Evolutionary conservation across 805 yeast genomes (phyloP), one percentile per base, ranked within the genome.

Genomic region (Spathaspora gorwiae): DNA sequence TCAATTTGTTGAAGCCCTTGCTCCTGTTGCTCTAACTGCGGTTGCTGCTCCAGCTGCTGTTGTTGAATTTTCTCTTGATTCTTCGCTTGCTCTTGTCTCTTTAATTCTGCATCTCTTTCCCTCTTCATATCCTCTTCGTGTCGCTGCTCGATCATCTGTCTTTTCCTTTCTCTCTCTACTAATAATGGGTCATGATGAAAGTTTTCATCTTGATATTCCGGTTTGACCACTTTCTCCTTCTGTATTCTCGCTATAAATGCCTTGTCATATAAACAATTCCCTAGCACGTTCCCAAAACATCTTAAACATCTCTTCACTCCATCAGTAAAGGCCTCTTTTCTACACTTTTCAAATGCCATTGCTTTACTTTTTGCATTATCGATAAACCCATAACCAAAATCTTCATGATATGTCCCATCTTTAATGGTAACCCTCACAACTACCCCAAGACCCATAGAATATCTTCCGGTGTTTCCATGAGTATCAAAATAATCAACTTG

Each of bases 261-360:
- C 54, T 83, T 83, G 59, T 87, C 95, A 55, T 87, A 87, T n/a
- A 87, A 73, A 63, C 95, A 87, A 55, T 87, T 87, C 1, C 95
- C 95, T 57, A 87, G 64, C 0, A 87, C 82, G 52, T 83, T 79
- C 34, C 95, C 96, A 57, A 89, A 87, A 51, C 84, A 82, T 49
- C 95, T 70, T 43, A 90, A 68, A 11, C 92, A 83, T 41, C 94
- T 71, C 63, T 89, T 90, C 46, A 85, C 64, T 0, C 87, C 97
- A 61, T 87, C 90, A 0, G 90, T 85, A n/a, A 84, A 77, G 0
- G 96, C 94, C 55, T 86, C 94, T 55, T 88, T 87, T 60, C 81
- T 83, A 46, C 95, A 85, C 58, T 87, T 89, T 44, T 81, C 88
- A 59, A 78, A 84, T 0, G 95, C 92, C 66, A 79, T 78, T 2